These are phyloP conservation scores for Oehlia diaphana DNA, from an alignment of 192 early-diverging fungal genomes.

Conservation along the genomic window DNA sequence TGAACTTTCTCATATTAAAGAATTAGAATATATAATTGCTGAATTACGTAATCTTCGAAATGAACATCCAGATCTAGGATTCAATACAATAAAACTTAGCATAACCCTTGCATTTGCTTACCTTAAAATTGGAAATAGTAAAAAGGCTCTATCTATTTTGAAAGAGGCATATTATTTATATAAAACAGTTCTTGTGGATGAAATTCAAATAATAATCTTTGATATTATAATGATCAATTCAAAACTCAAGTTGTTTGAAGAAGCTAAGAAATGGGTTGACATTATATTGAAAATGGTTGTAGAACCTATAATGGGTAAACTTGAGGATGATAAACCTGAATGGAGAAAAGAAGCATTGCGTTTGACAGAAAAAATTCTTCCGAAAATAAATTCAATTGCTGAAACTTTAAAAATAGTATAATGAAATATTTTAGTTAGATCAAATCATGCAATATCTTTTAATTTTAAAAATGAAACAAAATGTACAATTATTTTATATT, in stretches of 20 bases:
- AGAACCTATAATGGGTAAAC: neutral
- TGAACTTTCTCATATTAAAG: neutral
- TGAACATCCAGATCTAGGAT: too few species aligned
- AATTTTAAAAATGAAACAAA: too few species aligned
- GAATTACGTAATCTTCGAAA: too few species aligned
- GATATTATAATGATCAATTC: neutral
- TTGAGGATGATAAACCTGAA: neutral
- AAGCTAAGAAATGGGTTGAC: neutral
- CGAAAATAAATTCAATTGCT: neutral
- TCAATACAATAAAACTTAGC: neutral
- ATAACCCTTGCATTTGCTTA: too few species aligned
- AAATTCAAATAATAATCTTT: too few species aligned
- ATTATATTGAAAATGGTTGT: neutral
- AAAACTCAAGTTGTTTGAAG: neutral
- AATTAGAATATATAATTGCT: too few species aligned
- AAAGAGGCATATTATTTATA: neutral
- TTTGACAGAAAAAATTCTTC: neutral
- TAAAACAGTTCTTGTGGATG: neutral
- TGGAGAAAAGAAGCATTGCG: neutral
- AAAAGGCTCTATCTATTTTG: neutral
- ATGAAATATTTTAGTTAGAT: too few species aligned
- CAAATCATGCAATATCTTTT: too few species aligned
- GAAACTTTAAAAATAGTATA: too few species aligned
- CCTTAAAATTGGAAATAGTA: neutral
- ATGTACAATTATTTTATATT: too few species aligned